Percentiles rank a stretch among this genome's conserved stretches.
Evolutionary conservation across 768 basidiomycete genomes (phyloP).

Genomic region (Agrocybe pediades): DNA sequence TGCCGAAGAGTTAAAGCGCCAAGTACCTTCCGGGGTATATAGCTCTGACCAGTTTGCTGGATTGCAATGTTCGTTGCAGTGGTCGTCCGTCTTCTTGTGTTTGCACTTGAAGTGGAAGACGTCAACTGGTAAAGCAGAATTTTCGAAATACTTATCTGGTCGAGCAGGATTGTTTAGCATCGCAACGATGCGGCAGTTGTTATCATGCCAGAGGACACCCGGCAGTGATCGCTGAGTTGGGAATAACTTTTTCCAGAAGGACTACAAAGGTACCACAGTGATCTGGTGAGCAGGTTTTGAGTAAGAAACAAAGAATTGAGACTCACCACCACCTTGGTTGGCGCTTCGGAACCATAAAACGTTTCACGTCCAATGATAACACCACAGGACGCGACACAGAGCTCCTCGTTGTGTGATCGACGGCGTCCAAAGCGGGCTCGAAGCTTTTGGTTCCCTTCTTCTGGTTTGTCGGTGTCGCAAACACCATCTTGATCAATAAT

Average conservation of each 20-base stretch:
- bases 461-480: slow-evolving; percentile 13
- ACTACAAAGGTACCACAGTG: too few relatives aligned
- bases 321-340: slow-evolving; percentile 18
- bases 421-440: slow-evolving; percentile 25
- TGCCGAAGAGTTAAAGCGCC: slow-evolving; percentile 31
- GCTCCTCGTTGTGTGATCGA: slow-evolving; percentile 30
- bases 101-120: slow-evolving; percentile 30
- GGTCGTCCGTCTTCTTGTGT: slow-evolving; percentile 20
- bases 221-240: slow-evolving; percentile 16
- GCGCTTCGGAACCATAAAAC: slow-evolving; percentile 27
- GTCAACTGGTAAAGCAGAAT: slow-evolving; percentile 19
- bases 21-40: slow-evolving; percentile 10
- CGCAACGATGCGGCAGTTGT: slow-evolving; percentile 17
- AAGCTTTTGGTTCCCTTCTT: slow-evolving; percentile 19
- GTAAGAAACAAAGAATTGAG: not conserved
- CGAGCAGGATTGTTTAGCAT: slow-evolving; percentile 4
- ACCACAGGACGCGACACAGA: slow-evolving; percentile 24
- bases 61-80: slow-evolving; percentile 27
- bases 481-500: slow-evolving; percentile 4
- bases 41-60: slow-evolving; percentile 16
- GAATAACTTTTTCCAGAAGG: slow-evolving; percentile 13
- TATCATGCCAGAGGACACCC: slow-evolving; percentile 21
- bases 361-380: slow-evolving; percentile 22
- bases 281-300: not conserved
- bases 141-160: slow-evolving; percentile 12